These are phyloP conservation scores for Penicillium fuscoglaucum DNA, from an alignment of 2,329 filamentous ascomycete species.

Conservation along the genomic window DNA sequence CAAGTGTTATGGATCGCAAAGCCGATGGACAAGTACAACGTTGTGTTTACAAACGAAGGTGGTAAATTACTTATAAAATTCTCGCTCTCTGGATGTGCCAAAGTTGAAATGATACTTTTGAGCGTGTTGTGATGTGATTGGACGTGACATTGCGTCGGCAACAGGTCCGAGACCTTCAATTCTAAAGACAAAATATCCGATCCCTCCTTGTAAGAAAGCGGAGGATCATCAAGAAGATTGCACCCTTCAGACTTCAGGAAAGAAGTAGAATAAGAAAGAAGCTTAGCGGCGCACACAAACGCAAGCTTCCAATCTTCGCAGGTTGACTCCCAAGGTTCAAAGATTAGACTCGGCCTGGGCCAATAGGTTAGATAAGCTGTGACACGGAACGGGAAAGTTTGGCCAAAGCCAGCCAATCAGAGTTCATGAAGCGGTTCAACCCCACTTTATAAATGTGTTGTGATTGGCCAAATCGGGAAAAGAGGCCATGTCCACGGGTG, in stretches of 20 bases:
- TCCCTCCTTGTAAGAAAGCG: neutral
- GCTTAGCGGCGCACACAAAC: neutral
- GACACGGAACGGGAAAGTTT: neutral
- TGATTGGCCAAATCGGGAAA: neutral
- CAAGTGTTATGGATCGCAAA: neutral
- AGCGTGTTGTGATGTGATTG: neutral
- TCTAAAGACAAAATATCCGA: neutral
- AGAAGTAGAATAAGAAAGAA: neutral
- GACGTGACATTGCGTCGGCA: constrained; percentile 3
- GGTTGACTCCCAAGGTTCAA: neutral
- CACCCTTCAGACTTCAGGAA: neutral
- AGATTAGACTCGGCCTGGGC: neutral
- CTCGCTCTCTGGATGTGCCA: constrained; percentile 14
- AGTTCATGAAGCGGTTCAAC: accelerated
- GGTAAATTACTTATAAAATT: constrained; percentile 16
- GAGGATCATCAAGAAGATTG: neutral
- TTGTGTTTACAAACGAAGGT: neutral
- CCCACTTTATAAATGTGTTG: neutral
- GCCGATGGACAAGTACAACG: neutral
- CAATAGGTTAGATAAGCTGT: neutral
- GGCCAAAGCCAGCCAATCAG: neutral
- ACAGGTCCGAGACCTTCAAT: neutral
- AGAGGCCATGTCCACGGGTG: neutral
- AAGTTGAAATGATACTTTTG: constrained; percentile 1
- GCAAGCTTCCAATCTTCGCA: neutral